Conservation (phyloP, 768 basidiomycete species). For the Filobasidium wieringae region DNA sequence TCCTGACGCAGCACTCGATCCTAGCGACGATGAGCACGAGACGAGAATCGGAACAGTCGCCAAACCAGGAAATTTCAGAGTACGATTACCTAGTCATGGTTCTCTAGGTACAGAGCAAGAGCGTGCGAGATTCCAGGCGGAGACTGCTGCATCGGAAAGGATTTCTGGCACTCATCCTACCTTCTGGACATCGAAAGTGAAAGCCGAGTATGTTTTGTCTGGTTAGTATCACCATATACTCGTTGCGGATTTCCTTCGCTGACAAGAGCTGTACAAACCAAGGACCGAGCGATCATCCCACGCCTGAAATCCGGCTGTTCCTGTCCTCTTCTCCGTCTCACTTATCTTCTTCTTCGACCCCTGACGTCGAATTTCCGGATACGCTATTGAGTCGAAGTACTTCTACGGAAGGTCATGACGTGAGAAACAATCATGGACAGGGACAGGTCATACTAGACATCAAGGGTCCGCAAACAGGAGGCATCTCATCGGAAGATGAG, state of each 20-base stretch:
- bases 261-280: not conserved
- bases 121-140: too few relatives aligned
- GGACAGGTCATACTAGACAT: slow-evolving; percentile 5
- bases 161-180: too few relatives aligned
- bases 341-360: not conserved
- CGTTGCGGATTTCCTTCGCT: not conserved
- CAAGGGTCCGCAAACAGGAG: not conserved
- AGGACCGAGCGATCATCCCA: slow-evolving; percentile 29
- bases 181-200: slow-evolving; percentile 29
- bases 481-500: slow-evolving; percentile 3
- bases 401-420: too few relatives aligned
- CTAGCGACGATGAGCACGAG: not conserved
- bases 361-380: not conserved
- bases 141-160: too few relatives aligned
- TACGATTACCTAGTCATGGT: slow-evolving; percentile 2
- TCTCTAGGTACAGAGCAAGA: too few relatives aligned
- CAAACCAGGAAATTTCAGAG: slow-evolving; percentile 14
- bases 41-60: slow-evolving; percentile 15
- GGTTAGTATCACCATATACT: slow-evolving; percentile 27
- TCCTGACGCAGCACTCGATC: slow-evolving; percentile 12
- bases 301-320: slow-evolving; percentile 39
- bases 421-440: too few relatives aligned
- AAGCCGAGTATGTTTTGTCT: slow-evolving; percentile 41
- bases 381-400: too few relatives aligned
- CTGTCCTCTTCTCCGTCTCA: slow-evolving; percentile 20